Conservation (phyloP, 306 rosid species). For the Sindora glabra region DNA sequence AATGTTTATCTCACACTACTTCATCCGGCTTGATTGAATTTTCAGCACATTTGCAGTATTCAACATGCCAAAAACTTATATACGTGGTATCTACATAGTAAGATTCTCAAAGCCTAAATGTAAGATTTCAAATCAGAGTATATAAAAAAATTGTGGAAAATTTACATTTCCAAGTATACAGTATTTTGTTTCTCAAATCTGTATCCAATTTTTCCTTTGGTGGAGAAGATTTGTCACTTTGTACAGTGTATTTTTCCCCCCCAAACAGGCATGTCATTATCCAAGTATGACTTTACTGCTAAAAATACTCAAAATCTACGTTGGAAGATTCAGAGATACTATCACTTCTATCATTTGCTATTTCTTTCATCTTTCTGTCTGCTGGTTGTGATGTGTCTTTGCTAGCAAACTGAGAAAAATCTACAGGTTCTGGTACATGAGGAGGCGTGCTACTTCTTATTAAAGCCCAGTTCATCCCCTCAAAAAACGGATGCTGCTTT, state of each 20-base stretch:
- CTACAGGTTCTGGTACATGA: constrained; percentile 64
- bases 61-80: too few relatives aligned
- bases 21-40: too few relatives aligned
- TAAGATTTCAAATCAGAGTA: too few relatives aligned
- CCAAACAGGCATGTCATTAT: not conserved
- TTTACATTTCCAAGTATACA: too few relatives aligned
- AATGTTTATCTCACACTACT: too few relatives aligned
- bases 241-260: constrained; percentile 17
- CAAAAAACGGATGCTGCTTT: constrained; percentile 84
- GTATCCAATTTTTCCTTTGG: constrained; percentile 1
- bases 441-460: constrained; percentile 83
- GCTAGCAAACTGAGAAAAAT: constrained; percentile 56
- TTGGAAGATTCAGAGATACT: constrained; percentile 11
- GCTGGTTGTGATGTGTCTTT: constrained; percentile 23
- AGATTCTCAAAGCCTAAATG: too few relatives aligned
- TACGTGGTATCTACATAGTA: too few relatives aligned
- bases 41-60: too few relatives aligned
- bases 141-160: constrained; percentile 12
- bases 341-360: constrained; percentile 9
- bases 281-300: constrained; percentile 5
- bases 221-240: constrained; percentile 5
- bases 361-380: constrained; percentile 25
- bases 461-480: constrained; percentile 88
- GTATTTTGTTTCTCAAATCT: too few relatives aligned
- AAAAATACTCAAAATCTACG: constrained; percentile 51